Base-by-base conservation (phyloP, 345 rosid species). In the Lumnitzera littorea region DNA sequence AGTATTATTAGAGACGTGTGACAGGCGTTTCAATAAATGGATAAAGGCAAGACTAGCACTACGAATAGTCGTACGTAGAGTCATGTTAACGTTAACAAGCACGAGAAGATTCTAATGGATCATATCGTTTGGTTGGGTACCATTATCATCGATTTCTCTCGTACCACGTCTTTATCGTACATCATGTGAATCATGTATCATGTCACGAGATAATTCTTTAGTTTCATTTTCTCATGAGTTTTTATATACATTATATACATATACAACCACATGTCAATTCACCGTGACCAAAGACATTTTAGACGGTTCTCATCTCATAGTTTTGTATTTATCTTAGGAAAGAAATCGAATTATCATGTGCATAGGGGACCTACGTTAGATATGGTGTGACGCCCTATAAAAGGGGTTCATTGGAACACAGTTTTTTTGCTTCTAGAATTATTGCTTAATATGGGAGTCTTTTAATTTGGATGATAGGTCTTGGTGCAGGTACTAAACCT, bases 281-380 rank as follows among this genome's bases (percentile, higher is more conserved):
- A 0, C 36, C n/a, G 72, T 72, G 82, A 78, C 86, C 76, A 69
- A 61, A 57, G 66, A 67, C 72, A 70, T 53, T 65, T 67, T 65
- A 62, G 68, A 75, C 62, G 76, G 78, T 64, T 68, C 65, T 58
- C 63, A 75, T 74, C 76, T 25, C 70, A 57, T 51, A 13, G 7
- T 50, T 72, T 72, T 64, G 72, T 62, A 50, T 56, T 58, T 58
- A 60, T 71, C 36, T 27, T 27, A 4, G 10, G 15, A 41, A 14
- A 66, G 15, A 41, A 14, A 66, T 14, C 4, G 2, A 27, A 27
- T 14, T 17, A 46, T 74, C 74, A 46, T 29, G 57, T 60, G 76
- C 29, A 58, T 13, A 25, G 59, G 59, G 51, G 56, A 50, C 51
- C 2, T 55, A 15, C 14, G 9, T 15, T 50, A 57, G 46, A 55